Base-by-base conservation (phyloP, 2,329 filamentous ascomycete genomes). In the Fusarium musae region DNA sequence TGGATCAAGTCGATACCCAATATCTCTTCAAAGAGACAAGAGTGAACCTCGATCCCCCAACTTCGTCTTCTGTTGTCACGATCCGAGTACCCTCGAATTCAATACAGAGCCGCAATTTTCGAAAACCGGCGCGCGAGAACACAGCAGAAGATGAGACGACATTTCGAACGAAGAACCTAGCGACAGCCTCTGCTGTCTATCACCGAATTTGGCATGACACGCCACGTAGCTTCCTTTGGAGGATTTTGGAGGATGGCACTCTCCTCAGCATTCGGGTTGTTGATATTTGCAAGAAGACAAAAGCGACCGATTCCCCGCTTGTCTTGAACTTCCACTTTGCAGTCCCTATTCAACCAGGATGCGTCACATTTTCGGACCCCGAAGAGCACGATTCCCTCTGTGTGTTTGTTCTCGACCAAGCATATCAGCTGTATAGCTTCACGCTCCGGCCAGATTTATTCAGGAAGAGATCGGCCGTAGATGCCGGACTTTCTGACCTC, bases 171-270 rank as follows among this genome's bases (percentile, higher is more conserved):
- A 91, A 89, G 72, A 90, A 93, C 79, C 85, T 98, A 59, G 94
- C 96, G 32, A 91, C 87, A 4, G 90, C 95, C 37, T 92, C 94
- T 34, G 94, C 94, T 5, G 88, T 98, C 63, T 97, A 94, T 84
- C 95, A 97, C 82, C 91, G 96, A 62, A 89, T 89, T 81, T 89
- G 92, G 81, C 90, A 93, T 78, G 86, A 89, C 72, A 91, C 92
- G 72, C 96, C 96, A 43, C 91, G 93, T 79, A 94, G 90, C 82
- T 97, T 98, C 80, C 87, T 97, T 53, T 99, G 96, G 96, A 90
- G 96, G 76, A 88, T 98, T 43, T 84, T 98, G 69, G 93, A 97
- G 78, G 91, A 94, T 77, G 90, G 91, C 78, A 93, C 89, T 75
- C 86, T 94, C 70, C 87, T 99, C 76, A 96, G 96, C 83, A 87